Evolutionary conservation across 208 protist species (phyloP), one percentile per base, ranked within the genome.

Genomic region (Wallacemonas sp.): DNA sequence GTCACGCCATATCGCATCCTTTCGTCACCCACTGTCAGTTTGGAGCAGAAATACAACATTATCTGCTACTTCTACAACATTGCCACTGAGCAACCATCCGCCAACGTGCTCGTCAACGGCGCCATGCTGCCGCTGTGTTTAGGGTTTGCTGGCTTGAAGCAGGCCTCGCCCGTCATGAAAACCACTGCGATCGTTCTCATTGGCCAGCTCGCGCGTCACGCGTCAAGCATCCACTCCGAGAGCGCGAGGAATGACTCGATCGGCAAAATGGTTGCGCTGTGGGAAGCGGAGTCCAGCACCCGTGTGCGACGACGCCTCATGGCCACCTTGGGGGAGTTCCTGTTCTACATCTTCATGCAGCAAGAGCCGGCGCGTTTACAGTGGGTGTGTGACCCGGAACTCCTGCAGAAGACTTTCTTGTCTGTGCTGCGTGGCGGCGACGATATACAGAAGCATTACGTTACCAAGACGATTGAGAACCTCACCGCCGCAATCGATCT

Each of bases 51-150:
- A 61, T 70, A 84, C 1, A 96, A 96, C 67, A 70, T 88, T n/a
- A 74, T 97, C 52, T 76, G 76, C 41, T 98, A 96, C 81, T 91
- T 97, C 68, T 86, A 94, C 60, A 75, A 76, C 2, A 78, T 98
- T 29, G 90, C 81, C 60, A 61, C 65, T 24, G 91, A 94, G 39
- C 64, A 84, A 1, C 65, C 74, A 29, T 88, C 82, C 57, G 90
- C 94, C n/a, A 94, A 93, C 41, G 72, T 91, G 16, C 74, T 96
- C 46, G 81, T 97, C 9, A 98, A 97, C 73, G 94, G 88, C 73
- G 90, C 89, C n/a, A 72, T 97, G 1, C 94, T 96, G 90, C 81
- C 74, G 43, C 72, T 96, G 24, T 97, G 88, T 73, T 66, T 96
- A 9, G 88, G 87, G 60, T 76, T 95, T 64, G 74, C 83, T 8